phyloP scores from a whole-genome alignment of 176 grass and related monocot genomes.

The Luzula sylvatica region DNA sequence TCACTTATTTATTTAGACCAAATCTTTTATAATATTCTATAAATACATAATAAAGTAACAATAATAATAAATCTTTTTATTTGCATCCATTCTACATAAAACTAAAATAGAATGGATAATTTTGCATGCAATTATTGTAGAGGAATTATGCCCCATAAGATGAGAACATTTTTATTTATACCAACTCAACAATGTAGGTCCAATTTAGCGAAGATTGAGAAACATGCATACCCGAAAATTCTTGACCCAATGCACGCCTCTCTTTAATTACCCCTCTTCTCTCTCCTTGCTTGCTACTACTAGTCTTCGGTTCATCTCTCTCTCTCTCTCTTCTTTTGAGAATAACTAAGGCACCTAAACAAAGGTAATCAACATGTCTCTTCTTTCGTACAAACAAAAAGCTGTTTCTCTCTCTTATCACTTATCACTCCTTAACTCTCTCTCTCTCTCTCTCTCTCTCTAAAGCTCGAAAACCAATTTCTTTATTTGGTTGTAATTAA shows the following conservation, averaged over 20 bases:
- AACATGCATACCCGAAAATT: constrained; percentile 7
- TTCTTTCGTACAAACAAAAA: constrained; percentile 38
- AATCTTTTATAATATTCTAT: no score
- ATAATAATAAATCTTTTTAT: no score
- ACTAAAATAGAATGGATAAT: no score
- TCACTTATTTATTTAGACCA: no score
- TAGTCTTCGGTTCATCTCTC: neutral
- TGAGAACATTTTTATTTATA: constrained; percentile 4
- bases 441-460: neutral
- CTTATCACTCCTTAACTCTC: neutral
- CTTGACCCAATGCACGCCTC: constrained; percentile 14
- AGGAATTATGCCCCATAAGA: neutral
- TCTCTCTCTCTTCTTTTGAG: constrained; percentile 57
- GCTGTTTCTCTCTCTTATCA: constrained; percentile 31
- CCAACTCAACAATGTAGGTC: constrained; percentile 11
- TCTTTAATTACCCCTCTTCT: constrained; percentile 14
- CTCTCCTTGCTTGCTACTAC: neutral
- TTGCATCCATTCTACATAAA: no score
- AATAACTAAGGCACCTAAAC: constrained; percentile 46
- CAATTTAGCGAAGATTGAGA: no score
- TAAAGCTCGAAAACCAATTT: constrained; percentile 23
- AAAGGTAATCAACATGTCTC: constrained; percentile 30
- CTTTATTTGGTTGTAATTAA: constrained; percentile 28
- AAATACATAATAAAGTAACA: no score
- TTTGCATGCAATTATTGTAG: no score